Percentiles rank a stretch among this genome's conserved stretches.
Conservation (phyloP, 805 yeast genomes). For the Saccharomycopsis javanensis region DNA sequence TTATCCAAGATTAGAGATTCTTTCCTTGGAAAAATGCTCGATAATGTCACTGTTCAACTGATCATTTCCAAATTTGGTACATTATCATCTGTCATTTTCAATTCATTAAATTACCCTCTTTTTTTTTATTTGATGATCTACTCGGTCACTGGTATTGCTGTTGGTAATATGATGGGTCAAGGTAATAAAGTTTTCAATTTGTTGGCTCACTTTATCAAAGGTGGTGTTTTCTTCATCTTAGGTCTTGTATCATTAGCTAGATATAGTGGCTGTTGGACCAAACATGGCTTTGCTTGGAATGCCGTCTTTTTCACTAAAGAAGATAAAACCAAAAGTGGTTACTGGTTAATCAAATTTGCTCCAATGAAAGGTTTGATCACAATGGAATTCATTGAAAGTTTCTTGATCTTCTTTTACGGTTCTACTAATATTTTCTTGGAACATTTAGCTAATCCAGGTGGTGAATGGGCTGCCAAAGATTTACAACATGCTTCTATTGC, state of each 20-base stretch:
- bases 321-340: slow-evolving; percentile 23
- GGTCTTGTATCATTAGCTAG: slow-evolving; percentile 80
- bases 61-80: slow-evolving; percentile 18
- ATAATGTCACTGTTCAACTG: slow-evolving; percentile 22
- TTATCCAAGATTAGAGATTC: slow-evolving; percentile 26
- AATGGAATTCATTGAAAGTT: slow-evolving; percentile 79
- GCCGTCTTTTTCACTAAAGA: slow-evolving; percentile 4
- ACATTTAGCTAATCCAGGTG: slow-evolving; percentile 70
- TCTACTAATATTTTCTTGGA: slow-evolving; percentile 83
- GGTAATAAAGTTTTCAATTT: slow-evolving; percentile 63
- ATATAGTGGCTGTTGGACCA: slow-evolving; percentile 71
- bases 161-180: slow-evolving; percentile 61
- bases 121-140: slow-evolving; percentile 51
- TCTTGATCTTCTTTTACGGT: slow-evolving; percentile 80
- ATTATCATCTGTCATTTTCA: slow-evolving; percentile 32
- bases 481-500: slow-evolving; percentile 88
- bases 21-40: slow-evolving; percentile 29
- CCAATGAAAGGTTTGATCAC: slow-evolving; percentile 43
- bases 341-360: slow-evolving; percentile 15
- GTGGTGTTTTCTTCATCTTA: slow-evolving; percentile 71
- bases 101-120: slow-evolving; percentile 52
- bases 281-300: slow-evolving; percentile 92
- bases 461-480: slow-evolving; percentile 83
- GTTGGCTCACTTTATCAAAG: slow-evolving; percentile 92
- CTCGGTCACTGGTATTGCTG: slow-evolving; percentile 47